phyloP scores from a whole-genome alignment of 371 early-diverging fungal genomes.

The Apophysomyces ossiformis region DNA sequence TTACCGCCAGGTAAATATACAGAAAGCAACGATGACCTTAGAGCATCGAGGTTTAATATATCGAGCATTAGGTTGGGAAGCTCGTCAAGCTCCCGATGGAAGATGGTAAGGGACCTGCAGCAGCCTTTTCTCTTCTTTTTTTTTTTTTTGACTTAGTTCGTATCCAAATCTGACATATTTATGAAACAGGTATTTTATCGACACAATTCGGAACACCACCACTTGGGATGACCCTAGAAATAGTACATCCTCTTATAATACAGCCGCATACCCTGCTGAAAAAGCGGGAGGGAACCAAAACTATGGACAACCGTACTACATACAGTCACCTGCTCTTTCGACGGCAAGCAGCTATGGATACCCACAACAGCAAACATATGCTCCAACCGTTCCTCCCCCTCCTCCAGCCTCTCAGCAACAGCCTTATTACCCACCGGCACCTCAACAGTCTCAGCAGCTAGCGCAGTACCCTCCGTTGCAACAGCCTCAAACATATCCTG shows the following conservation, averaged over 20 bases:
- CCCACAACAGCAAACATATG: slow-evolving; percentile 21
- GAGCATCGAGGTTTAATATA: no score
- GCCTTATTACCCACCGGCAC: neutral
- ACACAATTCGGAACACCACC: slow-evolving; percentile 58
- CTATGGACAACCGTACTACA: slow-evolving; percentile 22
- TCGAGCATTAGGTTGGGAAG: slow-evolving; percentile 46
- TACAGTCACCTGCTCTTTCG: slow-evolving; percentile 12
- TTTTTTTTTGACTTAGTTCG: neutral
- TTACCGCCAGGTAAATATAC: neutral
- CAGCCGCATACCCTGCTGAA: neutral
- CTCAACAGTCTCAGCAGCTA: slow-evolving; percentile 19
- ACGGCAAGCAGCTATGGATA: slow-evolving; percentile 8
- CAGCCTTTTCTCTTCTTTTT: no score
- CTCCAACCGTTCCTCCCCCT: slow-evolving; percentile 17
- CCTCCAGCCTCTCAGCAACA: slow-evolving; percentile 14
- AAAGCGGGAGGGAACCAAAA: slow-evolving; percentile 8
- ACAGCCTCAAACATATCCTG: neutral
- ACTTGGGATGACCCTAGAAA: slow-evolving; percentile 67
- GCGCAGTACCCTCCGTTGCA: slow-evolving; percentile 15
- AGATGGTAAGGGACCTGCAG: slow-evolving; percentile 36
- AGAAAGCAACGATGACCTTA: no score
- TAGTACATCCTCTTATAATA: slow-evolving; percentile 21
- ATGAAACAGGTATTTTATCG: slow-evolving; percentile 56
- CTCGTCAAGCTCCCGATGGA: slow-evolving; percentile 46
- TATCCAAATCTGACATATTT: neutral